Conservation (phyloP, 208 protist genomes). For the Trypanosoma vivax region DNA sequence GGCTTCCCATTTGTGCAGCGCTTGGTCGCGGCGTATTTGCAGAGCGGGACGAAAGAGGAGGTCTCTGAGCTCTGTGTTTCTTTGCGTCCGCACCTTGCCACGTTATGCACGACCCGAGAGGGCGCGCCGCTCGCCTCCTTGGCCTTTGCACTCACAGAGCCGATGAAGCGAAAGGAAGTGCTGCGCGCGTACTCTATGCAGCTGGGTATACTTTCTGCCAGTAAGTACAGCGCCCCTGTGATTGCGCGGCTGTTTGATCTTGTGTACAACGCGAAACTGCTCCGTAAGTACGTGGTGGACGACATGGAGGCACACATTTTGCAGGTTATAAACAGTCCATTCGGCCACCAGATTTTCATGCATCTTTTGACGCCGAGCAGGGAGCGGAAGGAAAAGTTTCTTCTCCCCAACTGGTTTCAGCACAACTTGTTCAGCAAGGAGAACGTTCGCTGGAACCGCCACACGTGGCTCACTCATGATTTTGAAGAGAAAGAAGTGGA, state of each 20-base stretch:
- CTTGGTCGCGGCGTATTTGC: constrained; percentile 61
- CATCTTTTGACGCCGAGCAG: constrained; percentile 75
- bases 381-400: constrained; percentile 56
- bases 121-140: constrained; percentile 72
- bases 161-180: constrained; percentile 79
- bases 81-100: constrained; percentile 60
- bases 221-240: constrained; percentile 81
- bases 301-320: constrained; percentile 58
- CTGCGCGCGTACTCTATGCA: constrained; percentile 57
- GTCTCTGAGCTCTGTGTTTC: constrained; percentile 85
- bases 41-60: constrained; percentile 65
- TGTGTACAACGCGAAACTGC: constrained; percentile 79
- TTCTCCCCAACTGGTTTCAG: constrained; percentile 75
- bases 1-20: constrained; percentile 83
- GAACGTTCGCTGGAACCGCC: constrained; percentile 78
- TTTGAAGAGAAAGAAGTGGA: constrained; percentile 69
- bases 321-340: constrained; percentile 76
- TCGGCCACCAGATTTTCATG: constrained; percentile 79
- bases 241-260: constrained; percentile 84
- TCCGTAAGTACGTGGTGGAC: constrained; percentile 73
- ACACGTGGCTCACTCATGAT: constrained; percentile 80
- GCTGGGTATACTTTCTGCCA: constrained; percentile 57
- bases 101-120: constrained; percentile 59
- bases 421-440: constrained; percentile 81
- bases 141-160: constrained; percentile 73